phyloP scores from a whole-genome alignment of 179 eudicot species.

The Beta corolliflora region DNA sequence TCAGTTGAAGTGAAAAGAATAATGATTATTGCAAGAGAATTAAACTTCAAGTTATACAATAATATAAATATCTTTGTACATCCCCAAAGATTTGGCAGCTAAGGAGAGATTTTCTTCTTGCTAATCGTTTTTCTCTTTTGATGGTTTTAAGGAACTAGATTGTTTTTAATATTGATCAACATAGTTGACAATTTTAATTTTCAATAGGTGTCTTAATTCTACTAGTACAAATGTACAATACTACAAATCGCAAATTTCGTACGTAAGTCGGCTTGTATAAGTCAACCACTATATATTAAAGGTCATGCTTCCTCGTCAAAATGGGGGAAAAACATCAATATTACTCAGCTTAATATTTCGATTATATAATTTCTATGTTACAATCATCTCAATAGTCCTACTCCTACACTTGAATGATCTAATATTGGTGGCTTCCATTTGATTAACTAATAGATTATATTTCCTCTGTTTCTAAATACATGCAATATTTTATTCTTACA shows the following conservation, averaged over 20 bases:
- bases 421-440: no score
- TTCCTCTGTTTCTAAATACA: no score
- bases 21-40: not conserved
- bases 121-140: not conserved
- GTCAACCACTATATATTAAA: no score
- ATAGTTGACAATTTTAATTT: not conserved
- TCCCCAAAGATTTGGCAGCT: constrained; percentile 15
- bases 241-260: not conserved
- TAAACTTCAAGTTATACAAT: not conserved
- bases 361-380: no score
- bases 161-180: not conserved
- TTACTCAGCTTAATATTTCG: no score
- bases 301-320: no score
- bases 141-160: not conserved
- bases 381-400: no score
- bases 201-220: not conserved
- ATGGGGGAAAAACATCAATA: no score
- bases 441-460: no score
- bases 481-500: no score
- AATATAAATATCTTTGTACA: not conserved
- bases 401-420: no score
- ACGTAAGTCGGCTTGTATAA: not conserved
- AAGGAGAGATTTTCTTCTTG: not conserved
- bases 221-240: not conserved
- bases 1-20: no score